These are phyloP conservation scores for Eremomyces bilateralis DNA, from an alignment of 495 filamentous ascomycete species.

Conservation along the genomic window DNA sequence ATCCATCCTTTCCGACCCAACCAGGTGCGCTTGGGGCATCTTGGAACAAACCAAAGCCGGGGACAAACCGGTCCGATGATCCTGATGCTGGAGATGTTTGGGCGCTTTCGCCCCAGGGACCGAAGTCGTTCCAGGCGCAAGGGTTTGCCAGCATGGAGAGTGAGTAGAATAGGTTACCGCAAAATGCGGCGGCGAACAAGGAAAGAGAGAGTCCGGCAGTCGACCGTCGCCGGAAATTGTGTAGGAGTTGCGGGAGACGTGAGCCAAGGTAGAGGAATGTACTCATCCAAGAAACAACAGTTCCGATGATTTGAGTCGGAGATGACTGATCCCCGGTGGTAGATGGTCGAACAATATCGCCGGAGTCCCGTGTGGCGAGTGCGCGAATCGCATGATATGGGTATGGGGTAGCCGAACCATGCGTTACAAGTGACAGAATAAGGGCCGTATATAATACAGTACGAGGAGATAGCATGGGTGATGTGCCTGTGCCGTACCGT, in stretches of 20 bases:
- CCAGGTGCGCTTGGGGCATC: no score
- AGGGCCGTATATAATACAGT: conserved; percentile 1
- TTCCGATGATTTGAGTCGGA: conserved; percentile 29
- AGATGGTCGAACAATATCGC: no score
- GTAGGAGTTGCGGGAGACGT: conserved; percentile 47
- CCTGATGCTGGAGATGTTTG: no score
- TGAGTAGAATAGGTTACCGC: conserved; percentile 54
- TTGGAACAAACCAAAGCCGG: no score
- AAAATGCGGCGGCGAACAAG: conserved; percentile 51
- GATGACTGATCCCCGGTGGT: no score
- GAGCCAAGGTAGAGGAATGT: conserved; percentile 47
- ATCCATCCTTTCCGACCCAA: conserved; percentile 40
- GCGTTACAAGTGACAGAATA: not conserved
- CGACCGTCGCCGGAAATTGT: conserved; percentile 43
- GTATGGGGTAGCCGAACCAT: not conserved
- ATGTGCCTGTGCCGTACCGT: conserved; percentile 4
- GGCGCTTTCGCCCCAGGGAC: conserved; percentile 39
- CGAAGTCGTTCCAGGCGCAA: conserved; percentile 38
- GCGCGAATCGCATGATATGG: conserved; percentile 1
- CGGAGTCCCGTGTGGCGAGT: conserved; percentile 7
- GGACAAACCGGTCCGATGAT: no score
- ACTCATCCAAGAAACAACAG: conserved; percentile 41
- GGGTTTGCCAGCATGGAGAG: conserved; percentile 44
- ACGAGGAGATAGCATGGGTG: conserved; percentile 8
- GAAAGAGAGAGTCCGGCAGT: conserved; percentile 46